phyloP scores from a whole-genome alignment of 805 yeast genomes.

The Soucietia sequanensis region DNA sequence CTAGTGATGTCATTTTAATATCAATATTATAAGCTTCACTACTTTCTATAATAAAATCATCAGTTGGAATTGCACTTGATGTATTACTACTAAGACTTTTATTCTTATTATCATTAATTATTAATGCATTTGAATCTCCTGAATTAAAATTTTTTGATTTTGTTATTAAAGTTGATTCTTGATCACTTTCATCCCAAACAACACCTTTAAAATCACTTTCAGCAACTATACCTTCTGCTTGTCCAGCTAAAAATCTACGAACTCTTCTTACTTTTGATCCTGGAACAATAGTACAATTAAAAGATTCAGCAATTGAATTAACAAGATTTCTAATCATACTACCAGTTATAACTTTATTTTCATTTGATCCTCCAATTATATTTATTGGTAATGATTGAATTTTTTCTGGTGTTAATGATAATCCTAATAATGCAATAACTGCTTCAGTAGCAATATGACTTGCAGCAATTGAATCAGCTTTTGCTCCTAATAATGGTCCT shows the following conservation, averaged over 20 bases:
- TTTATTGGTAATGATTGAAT: conserved; percentile 37
- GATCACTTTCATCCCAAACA: conserved; percentile 80
- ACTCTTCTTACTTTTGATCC: conserved; percentile 90
- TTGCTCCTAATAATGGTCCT: conserved; percentile 79
- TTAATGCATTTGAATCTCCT: neutral
- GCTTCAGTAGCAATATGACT: conserved; percentile 88
- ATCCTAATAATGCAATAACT: conserved; percentile 71
- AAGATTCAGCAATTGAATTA: conserved; percentile 81
- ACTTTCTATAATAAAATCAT: conserved; percentile 66
- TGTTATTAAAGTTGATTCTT: conserved; percentile 57
- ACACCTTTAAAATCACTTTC: conserved; percentile 94
- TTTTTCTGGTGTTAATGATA: conserved; percentile 73
- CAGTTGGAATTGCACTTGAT: conserved; percentile 63
- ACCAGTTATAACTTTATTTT: conserved; percentile 59
- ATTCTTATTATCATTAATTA: neutral
- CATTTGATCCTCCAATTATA: conserved; percentile 1
- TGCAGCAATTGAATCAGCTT: conserved; percentile 90
- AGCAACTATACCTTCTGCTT: conserved; percentile 86
- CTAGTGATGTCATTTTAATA: conserved; percentile 71
- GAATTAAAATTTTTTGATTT: conserved; percentile 29
- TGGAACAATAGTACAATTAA: conserved; percentile 83
- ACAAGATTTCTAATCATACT: conserved; percentile 68
- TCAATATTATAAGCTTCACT: conserved; percentile 91
- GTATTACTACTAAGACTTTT: conserved; percentile 7
- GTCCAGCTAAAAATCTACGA: conserved; percentile 93